Percentiles rank a stretch among this genome's conserved stretches.
phyloP scores from a whole-genome alignment of 768 basidiomycete genomes.

The Phaeolepiota aurea region DNA sequence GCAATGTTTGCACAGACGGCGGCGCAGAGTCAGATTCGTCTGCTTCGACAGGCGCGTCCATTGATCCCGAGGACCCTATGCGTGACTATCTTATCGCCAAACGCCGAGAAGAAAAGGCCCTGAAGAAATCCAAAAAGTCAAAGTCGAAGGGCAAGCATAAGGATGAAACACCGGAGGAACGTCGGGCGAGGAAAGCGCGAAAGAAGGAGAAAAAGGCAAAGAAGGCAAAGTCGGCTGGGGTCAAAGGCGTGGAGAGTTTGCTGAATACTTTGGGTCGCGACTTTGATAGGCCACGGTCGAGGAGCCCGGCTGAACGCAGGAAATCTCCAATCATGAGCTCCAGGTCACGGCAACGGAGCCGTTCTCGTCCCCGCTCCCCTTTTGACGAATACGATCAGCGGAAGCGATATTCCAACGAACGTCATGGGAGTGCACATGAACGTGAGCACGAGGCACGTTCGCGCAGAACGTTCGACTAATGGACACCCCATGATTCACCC shows the following conservation, averaged over 20 bases:
- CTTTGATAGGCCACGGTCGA: constrained; percentile 14
- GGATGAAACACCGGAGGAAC: constrained; percentile 75
- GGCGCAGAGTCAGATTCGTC: constrained; percentile 58
- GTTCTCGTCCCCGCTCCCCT: constrained; percentile 13
- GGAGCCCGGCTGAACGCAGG: too few species aligned
- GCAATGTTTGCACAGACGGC: too few species aligned
- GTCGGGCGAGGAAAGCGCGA: constrained; percentile 62
- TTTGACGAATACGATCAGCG: constrained; percentile 4
- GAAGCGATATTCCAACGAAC: too few species aligned
- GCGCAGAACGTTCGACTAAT: too few species aligned
- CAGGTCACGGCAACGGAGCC: constrained; percentile 9
- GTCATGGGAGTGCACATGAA: too few species aligned
- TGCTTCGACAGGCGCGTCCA: constrained; percentile 50
- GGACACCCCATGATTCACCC: too few species aligned
- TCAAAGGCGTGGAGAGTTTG: constrained; percentile 62
- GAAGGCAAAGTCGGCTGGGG: constrained; percentile 52
- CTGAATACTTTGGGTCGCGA: constrained; percentile 39
- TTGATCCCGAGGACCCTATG: constrained; percentile 98
- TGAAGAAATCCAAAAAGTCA: constrained; percentile 44
- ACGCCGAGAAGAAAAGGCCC: constrained; percentile 59
- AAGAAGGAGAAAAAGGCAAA: constrained; percentile 62
- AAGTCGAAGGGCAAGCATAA: constrained; percentile 47
- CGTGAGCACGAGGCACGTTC: too few species aligned
- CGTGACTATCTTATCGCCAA: constrained; percentile 81
- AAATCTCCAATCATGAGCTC: constrained; percentile 8